Base-by-base conservation (phyloP, 805 yeast genomes). In the Candida corydali region DNA sequence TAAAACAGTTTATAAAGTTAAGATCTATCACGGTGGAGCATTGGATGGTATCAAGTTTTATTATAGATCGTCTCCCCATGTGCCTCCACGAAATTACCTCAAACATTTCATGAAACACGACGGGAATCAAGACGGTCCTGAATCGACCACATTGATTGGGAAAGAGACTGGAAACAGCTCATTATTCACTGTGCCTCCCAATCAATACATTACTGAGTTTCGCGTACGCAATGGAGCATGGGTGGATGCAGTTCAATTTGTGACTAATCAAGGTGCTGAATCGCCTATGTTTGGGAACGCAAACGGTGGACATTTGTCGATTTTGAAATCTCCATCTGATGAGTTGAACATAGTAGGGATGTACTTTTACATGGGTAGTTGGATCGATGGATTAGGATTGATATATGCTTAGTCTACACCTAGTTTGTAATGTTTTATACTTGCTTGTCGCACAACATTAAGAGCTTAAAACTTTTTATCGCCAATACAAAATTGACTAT, bases 161-260 rank as follows among this genome's bases (percentile, higher is more conserved):
- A 75, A 75, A 17, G 62, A 66, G 38, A 80, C 73, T 5, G 45
- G 46, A 8, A 66, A 75, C 40, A 80, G 69, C 43, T 51, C 79
- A 0, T 88, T 82, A 41, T 73, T 82, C 40, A 54, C 52, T 1
- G 49, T 88, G n/a, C 62, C 63, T 3, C 55, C 55, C 0, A 85
- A 78, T 32, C 96, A 91, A 52, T 40, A 45, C 8, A 63, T 91
- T 6, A 55, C 67, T 3, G 82, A 81, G 17, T 63, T 89, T 37
- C 68, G 72, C 29, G 61, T 87, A 31, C 69, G 95, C 45, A 68
- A 78, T 28, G 98, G 98, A 8, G 78, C 70, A 1, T 93, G 98
- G 97, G 67, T 93, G 4, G 98, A 93, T 65, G 96, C 82, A 1
- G 63, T 86, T 16, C 93, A 85, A 52, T 63, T 93, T 23, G 67